phyloP scores from a whole-genome alignment of 805 yeast species.

The Saccharomyces cerevisiae region DNA sequence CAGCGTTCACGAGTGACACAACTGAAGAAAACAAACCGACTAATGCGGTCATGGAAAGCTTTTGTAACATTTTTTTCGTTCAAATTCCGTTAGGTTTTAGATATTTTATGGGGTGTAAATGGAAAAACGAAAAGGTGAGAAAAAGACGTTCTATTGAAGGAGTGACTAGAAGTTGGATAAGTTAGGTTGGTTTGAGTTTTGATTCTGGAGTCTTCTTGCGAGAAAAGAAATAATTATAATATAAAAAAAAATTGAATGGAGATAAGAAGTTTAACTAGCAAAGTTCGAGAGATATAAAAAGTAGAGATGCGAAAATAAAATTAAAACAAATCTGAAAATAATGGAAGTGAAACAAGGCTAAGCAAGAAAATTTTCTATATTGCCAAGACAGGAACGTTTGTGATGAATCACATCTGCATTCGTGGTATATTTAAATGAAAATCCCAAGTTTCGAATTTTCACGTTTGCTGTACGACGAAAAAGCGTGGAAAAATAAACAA shows the following conservation, averaged over 20 bases:
- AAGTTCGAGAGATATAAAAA: not conserved
- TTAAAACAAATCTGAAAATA: not conserved
- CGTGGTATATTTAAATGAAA: not conserved
- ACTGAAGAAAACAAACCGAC: conserved; percentile 12
- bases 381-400: not conserved
- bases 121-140: not conserved
- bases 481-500: not conserved
- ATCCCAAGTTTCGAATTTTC: not conserved
- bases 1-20: conserved; percentile 29
- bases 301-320: not conserved
- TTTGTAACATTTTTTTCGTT: conserved; percentile 3
- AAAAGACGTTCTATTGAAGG: conserved; percentile 10
- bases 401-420: not conserved
- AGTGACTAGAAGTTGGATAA: conserved; percentile 25
- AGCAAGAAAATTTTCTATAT: not conserved
- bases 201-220: not conserved
- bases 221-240: not conserved
- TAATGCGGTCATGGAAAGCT: conserved; percentile 1
- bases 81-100: not conserved
- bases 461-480: not conserved
- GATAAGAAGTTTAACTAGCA: not conserved
- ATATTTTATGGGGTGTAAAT: not conserved
- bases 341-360: not conserved
- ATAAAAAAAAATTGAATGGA: not conserved
- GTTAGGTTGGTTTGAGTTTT: conserved; percentile 1